These are phyloP conservation scores for Magnaporthiopsis incrustans DNA, from an alignment of 2,329 filamentous ascomycete species.

Conservation along the genomic window DNA sequence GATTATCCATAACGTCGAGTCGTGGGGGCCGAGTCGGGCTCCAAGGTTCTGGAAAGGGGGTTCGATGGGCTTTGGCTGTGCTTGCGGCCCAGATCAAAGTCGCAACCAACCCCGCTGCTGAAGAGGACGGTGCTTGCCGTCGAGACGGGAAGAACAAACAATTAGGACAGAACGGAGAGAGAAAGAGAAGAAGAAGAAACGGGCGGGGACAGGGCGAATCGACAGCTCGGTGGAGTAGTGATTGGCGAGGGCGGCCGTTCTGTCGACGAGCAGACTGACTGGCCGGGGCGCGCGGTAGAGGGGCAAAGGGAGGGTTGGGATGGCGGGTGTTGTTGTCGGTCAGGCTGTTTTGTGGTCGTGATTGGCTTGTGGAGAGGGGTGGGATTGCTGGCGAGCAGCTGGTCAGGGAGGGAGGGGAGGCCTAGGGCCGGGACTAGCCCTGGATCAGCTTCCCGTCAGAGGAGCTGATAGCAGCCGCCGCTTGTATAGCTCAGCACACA, in stretches of 20 bases:
- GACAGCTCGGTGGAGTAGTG: neutral
- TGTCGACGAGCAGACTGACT: neutral
- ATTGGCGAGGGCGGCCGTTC: neutral
- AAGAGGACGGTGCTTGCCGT: neutral
- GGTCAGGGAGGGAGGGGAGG: neutral
- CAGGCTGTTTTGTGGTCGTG: neutral
- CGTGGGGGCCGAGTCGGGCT: neutral
- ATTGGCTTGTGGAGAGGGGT: neutral
- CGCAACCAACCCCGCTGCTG: neutral
- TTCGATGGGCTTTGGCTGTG: neutral
- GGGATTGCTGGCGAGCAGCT: neutral
- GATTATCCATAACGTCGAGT: constrained; percentile 39
- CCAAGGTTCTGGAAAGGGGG: neutral
- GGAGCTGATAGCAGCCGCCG: no score
- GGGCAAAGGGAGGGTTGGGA: neutral
- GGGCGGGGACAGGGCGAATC: neutral
- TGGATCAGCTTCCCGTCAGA: no score
- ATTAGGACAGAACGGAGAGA: no score
- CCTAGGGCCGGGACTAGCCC: neutral
- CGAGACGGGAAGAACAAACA: no score
- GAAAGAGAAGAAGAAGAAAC: neutral
- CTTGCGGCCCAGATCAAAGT: neutral
- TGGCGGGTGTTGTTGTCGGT: neutral
- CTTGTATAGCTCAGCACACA: no score
- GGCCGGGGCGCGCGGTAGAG: neutral